Evolutionary conservation across 371 early-diverging fungal species (phyloP), one percentile per base, ranked within the genome.

Genomic region (Rhizopus stolonifer): DNA sequence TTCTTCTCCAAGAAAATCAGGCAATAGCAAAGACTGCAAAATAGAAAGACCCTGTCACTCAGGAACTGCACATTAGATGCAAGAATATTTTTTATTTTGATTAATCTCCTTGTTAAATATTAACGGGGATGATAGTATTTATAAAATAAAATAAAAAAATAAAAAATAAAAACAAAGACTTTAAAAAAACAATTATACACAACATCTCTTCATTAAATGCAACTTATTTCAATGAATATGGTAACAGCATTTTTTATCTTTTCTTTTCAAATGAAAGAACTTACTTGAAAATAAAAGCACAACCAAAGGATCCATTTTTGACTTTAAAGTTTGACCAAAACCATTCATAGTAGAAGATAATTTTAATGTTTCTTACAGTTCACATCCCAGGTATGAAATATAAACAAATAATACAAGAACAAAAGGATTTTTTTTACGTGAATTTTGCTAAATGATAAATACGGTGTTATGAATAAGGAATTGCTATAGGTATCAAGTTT

Each of bases 401-500:
- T 40, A 18, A 40, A 40, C 40, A 40, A 40, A 40, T 40, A 40
- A 40, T 40, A 17, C 40, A 40, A 40, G 40, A 40, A 40, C 18
- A 40, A 40, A 40, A 17, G 40, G 7, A 40, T 40, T 40, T 40
- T 40, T 40, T 40, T 29, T 29, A 29, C 29, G 29, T 29, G 29
- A 29, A 29, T 29, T 38, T 39, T 49, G 36, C 25, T 38, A 23
- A 49, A 49, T 49, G 49, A 49, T 49, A 49, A 49, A 49, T 49
- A 49, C 34, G 36, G 49, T 49, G 49, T 49, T 49, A 49, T 49
- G 34, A 49, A 49, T 36, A 36, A 49, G 38, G 49, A 36, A 49
- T 36, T 32, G 34, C 48, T 49, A 39, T 39, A 38, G 50, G 50
- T 49, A 49, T 39, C 50, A 39, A 49, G 50, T 49, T 49, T 49